Base-by-base conservation (phyloP, 352 stramenopile genomes). In the Pythium volutum region DNA sequence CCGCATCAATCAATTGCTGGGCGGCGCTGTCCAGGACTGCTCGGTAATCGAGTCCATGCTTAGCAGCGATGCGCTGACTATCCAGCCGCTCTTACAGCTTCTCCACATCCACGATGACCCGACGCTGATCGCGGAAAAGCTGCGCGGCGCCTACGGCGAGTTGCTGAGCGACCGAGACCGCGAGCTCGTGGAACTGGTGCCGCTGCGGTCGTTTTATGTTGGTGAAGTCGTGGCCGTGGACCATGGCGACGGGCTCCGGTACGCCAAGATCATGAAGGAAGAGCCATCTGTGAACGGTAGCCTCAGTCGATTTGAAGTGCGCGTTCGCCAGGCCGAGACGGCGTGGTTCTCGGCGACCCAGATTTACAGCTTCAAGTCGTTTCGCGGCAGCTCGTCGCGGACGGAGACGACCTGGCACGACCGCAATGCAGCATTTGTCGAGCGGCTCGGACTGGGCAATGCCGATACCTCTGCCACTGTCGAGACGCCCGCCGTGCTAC, bases 211-310 rank as follows among this genome's bases (percentile, higher is more conserved):
- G n/a, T 88, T 84, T 55, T 69, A 85, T 27, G 53, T 77, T 10
- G 83, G 83, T 51, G 85, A 94, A 55, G 68, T 91, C 15, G 75
- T 94, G 3, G 85, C 79, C 1, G 64, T 93, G 10, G 76, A 87
- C 47, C 31, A 70, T 12, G 70, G 75, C 42, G 71, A 76, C n/a
- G 57, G 55, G 6, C 58, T 90, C 11, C 73, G 67, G n/a, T 94
- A 91, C 36, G 76, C 46, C 5, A 89, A 87, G 38, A 77, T 93
- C 20, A 23, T 90, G 36, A 67, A 74, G 4, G 73, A 83, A 57
- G 54, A 75, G 39, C 42, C 48, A 41, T 64, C 67, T n/a, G 55
- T 68, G 22, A 63, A 53, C 11, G 79, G 72, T 9, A 53, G 31
- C 6, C 31, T 91, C 22, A 79, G 68, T 49, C 72, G 66, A 38